These are phyloP conservation scores for Naganishia kalamii DNA, from an alignment of 768 basidiomycete genomes.

Conservation along the genomic window DNA sequence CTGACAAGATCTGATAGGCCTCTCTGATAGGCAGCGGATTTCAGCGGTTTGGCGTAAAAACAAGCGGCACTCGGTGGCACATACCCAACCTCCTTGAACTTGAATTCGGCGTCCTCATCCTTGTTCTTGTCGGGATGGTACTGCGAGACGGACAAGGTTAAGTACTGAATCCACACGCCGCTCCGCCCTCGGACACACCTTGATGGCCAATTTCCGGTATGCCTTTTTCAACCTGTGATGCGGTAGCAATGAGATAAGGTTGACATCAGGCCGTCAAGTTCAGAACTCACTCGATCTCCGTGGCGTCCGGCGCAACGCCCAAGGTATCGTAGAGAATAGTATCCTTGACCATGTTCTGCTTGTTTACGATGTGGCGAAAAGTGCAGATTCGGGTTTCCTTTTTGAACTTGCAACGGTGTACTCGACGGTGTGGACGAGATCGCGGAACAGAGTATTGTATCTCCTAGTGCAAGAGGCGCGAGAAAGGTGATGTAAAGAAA, in stretches of 20 bases:
- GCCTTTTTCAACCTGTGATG: slow-evolving; percentile 73
- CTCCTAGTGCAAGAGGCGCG: too few relatives aligned
- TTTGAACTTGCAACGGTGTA: not conserved
- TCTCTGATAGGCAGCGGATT: slow-evolving; percentile 51
- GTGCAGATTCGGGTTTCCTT: not conserved
- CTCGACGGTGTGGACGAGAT: too few relatives aligned
- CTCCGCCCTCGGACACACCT: slow-evolving; percentile 51
- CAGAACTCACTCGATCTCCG: slow-evolving; percentile 42
- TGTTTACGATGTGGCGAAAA: slow-evolving; percentile 13
- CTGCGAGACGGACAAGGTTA: slow-evolving; percentile 47
- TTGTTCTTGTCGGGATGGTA: slow-evolving; percentile 95
- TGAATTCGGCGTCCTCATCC: slow-evolving; percentile 85
- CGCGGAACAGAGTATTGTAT: too few relatives aligned
- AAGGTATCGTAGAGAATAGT: slow-evolving; percentile 46
- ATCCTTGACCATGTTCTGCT: slow-evolving; percentile 40
- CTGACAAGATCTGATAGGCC: slow-evolving; percentile 74
- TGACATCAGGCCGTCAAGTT: too few relatives aligned
- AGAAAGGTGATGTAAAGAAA: too few relatives aligned
- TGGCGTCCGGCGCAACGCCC: slow-evolving; percentile 44
- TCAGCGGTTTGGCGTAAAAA: not conserved
- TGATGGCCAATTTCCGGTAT: slow-evolving; percentile 89
- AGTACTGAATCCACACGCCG: not conserved
- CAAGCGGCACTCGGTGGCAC: slow-evolving; percentile 23
- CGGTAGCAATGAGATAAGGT: too few relatives aligned
- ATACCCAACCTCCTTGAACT: slow-evolving; percentile 93